phyloP scores from a whole-genome alignment of 2,329 filamentous ascomycete genomes.

The Ophiostoma montium region DNA sequence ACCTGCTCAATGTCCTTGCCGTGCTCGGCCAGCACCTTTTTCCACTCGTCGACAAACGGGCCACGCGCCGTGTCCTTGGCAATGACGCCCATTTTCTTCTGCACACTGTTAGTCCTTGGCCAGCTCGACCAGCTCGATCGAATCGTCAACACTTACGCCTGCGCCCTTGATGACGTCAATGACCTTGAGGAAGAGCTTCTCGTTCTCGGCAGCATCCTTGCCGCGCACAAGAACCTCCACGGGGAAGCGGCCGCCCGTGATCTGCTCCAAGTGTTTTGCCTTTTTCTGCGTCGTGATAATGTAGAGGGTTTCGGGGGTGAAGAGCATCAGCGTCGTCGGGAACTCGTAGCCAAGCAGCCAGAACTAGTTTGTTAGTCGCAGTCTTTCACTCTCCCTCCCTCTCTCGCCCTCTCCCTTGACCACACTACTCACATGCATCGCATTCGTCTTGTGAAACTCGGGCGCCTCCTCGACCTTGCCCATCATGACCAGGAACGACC shows the following conservation, averaged over 20 bases:
- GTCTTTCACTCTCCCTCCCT: background rate
- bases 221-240: conserved; percentile 84
- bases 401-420: background rate
- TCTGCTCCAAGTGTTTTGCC: conserved; percentile 84
- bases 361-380: conserved; percentile 43
- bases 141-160: conserved; percentile 46
- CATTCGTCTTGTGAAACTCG: conserved; percentile 89
- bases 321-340: conserved; percentile 83
- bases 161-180: conserved; percentile 74
- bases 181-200: conserved; percentile 76
- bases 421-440: conserved; percentile 58
- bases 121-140: no score
- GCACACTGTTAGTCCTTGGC: conserved; percentile 4
- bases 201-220: conserved; percentile 83
- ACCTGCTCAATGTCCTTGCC: conserved; percentile 80
- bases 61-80: conserved; percentile 74
- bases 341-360: conserved; percentile 99
- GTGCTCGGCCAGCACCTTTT: conserved; percentile 61
- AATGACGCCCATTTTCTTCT: conserved; percentile 84
- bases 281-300: conserved; percentile 96
- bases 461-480: conserved; percentile 85
- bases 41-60: conserved; percentile 94
- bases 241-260: conserved; percentile 84
- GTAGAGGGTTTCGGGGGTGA: conserved; percentile 78
- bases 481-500: conserved; percentile 80